These are phyloP conservation scores for Bretschneidera sinensis DNA, from an alignment of 345 rosid species.

Conservation along the genomic window DNA sequence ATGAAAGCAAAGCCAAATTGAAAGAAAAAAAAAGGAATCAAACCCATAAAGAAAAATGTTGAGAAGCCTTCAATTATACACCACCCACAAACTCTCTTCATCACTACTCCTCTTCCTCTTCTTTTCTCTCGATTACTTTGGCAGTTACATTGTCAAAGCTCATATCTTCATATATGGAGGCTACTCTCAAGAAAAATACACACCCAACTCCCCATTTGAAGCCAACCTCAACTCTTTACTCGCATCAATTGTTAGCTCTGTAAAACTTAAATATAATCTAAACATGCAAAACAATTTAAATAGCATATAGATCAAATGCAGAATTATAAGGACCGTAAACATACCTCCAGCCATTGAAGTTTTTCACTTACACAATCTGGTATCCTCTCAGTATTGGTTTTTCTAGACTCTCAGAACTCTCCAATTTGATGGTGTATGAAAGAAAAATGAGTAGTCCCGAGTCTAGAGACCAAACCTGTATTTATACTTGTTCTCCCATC, in stretches of 20 bases:
- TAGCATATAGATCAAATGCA: no score
- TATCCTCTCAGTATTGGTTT: no score
- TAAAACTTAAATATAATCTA: no score
- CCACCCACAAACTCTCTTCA: constrained; percentile 15
- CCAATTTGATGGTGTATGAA: no score
- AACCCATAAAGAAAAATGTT: constrained; percentile 21
- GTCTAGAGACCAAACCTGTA: no score
- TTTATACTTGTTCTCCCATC: no score
- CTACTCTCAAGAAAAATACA: constrained; percentile 70
- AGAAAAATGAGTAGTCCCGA: no score
- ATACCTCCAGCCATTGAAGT: no score
- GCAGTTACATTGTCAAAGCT: constrained; percentile 28
- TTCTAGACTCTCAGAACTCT: no score
- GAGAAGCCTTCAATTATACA: constrained; percentile 28
- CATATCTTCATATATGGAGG: constrained; percentile 64
- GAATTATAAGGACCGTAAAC: no score
- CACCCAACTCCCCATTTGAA: constrained; percentile 56
- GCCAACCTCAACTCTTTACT: constrained; percentile 57
- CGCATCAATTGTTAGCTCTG: constrained; percentile 58
- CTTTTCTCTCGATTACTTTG: constrained; percentile 7
- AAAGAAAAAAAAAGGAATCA: constrained; percentile 7
- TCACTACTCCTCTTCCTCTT: constrained; percentile 16
- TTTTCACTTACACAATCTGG: no score
- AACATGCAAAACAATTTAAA: no score
- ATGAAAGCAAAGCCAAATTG: constrained; percentile 8